Evolutionary conservation across 805 yeast genomes (phyloP).

Genomic region (Suhomyces sp.): DNA sequence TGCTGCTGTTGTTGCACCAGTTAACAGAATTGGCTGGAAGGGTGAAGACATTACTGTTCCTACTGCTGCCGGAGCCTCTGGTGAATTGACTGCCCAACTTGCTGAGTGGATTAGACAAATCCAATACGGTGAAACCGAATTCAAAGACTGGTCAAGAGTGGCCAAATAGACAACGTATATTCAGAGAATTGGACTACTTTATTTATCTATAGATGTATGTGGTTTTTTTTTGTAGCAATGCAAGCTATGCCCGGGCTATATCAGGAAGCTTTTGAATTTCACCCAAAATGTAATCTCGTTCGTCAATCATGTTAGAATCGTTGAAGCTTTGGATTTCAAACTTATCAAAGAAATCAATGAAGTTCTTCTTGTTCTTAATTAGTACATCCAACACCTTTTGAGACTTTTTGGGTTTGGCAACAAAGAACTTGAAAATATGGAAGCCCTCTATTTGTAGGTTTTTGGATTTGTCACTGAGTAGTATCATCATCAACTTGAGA

Average conservation of each 20-base stretch:
- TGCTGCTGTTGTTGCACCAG: conserved; percentile 95
- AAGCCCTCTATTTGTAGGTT: conserved; percentile 89
- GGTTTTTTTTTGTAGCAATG: not conserved
- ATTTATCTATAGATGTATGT: not conserved
- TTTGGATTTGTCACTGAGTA: conserved; percentile 83
- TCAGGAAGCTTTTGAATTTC: conserved; percentile 73
- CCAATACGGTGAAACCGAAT: conserved; percentile 83
- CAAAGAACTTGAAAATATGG: conserved; percentile 88
- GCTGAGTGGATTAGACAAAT: conserved; percentile 84
- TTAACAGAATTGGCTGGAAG: conserved; percentile 78
- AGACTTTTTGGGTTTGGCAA: conserved; percentile 92
- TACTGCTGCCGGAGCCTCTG: conserved; percentile 75
- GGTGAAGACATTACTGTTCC: conserved; percentile 77
- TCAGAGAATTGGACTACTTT: not conserved
- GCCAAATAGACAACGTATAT: conserved; percentile 18
- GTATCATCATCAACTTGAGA: conserved; percentile 79
- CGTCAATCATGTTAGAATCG: conserved; percentile 67
- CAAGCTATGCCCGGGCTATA: conserved; percentile 26
- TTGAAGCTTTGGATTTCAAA: conserved; percentile 64
- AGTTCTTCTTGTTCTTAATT: conserved; percentile 76
- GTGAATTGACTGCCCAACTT: conserved; percentile 72
- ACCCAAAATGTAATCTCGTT: conserved; percentile 73
- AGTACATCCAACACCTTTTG: conserved; percentile 78
- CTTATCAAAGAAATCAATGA: conserved; percentile 62
- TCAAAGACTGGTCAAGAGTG: conserved; percentile 50